These are phyloP conservation scores for Schwanniomyces occidentalis DNA, from an alignment of 805 yeast genomes.

Conservation along the genomic window DNA sequence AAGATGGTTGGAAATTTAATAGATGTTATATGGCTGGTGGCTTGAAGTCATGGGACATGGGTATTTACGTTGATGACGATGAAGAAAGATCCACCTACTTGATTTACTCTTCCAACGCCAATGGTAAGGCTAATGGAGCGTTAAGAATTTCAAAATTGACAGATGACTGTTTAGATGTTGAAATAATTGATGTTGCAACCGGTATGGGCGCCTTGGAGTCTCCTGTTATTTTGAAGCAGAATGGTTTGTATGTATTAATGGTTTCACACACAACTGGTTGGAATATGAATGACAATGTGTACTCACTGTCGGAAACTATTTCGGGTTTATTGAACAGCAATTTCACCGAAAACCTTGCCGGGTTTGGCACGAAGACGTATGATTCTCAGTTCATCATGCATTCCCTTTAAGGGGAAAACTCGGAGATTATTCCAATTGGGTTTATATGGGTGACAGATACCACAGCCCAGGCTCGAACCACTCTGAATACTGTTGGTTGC, in stretches of 20 bases:
- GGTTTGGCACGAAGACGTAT: too few species aligned
- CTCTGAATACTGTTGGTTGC: too few species aligned
- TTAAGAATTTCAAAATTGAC: background rate
- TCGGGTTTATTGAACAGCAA: too few species aligned
- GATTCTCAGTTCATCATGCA: too few species aligned
- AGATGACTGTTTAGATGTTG: background rate
- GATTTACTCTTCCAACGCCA: conserved; percentile 1
- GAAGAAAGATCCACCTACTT: background rate
- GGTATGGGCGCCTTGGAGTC: background rate
- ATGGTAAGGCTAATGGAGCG: background rate
- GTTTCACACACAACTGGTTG: conserved; percentile 1
- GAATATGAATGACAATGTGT: background rate
- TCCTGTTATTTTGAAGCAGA: background rate
- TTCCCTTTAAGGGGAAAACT: too few species aligned
- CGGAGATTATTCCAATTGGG: too few species aligned
- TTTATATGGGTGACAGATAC: too few species aligned
- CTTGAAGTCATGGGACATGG: conserved; percentile 1
- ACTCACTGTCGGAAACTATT: too few species aligned
- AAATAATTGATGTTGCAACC: background rate
- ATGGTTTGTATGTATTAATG: background rate
- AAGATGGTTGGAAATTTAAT: background rate
- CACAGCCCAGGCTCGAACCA: too few species aligned
- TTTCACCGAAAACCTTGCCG: too few species aligned
- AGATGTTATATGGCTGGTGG: background rate
- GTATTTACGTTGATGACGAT: background rate